Base-by-base conservation (phyloP, 2,329 filamentous ascomycete species). In the Fusarium nygamai region DNA sequence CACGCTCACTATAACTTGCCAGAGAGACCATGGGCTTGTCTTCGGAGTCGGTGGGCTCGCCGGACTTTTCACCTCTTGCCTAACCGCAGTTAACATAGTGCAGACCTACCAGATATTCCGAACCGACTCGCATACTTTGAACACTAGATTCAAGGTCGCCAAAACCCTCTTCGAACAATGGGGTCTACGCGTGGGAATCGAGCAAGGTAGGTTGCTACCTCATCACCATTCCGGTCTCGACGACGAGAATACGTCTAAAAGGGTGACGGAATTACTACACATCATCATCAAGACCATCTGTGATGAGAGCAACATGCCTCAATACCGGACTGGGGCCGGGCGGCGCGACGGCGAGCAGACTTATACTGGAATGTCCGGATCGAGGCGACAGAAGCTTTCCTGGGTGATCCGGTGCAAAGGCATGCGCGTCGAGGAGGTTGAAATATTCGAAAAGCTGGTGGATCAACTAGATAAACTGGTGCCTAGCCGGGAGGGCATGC, bases 111-210 rank as follows among this genome's bases (percentile, higher is more conserved):
- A 51, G 16, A 36, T 62, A 9, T 79, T 75, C 36, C 50, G 31
- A 8, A 20, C 17, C 24, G 78, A 80, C 53, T 72, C 71, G 8
- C 48, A 60, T 22, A 59, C 47, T 1, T 62, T 80, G 4, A 58
- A 66, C 12, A 61, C 69, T 7, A 61, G 64, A 13, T 77, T 79
- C 54, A 44, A 69, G 16, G 61, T 73, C 24, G 58, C 66, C 5
- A 74, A 67, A 48, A 38, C 70, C 9, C 71, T 67, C 17, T 62
- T 80, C 19, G 68, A 76, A 27, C 43, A 65, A 39, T 80, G 77
- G 75, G 79, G 76, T 9, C 61, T 22, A 3, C 48, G 22, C 11
- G 73, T 79, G 5, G 78, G 79, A 5, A 41, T 78, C 38, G n/a
- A 69, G 11, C 24, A 13, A 60, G 39, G 48, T 16, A 31, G 20